phyloP scores from a whole-genome alignment of 2,329 filamentous ascomycete genomes.

The Nemania abortiva region DNA sequence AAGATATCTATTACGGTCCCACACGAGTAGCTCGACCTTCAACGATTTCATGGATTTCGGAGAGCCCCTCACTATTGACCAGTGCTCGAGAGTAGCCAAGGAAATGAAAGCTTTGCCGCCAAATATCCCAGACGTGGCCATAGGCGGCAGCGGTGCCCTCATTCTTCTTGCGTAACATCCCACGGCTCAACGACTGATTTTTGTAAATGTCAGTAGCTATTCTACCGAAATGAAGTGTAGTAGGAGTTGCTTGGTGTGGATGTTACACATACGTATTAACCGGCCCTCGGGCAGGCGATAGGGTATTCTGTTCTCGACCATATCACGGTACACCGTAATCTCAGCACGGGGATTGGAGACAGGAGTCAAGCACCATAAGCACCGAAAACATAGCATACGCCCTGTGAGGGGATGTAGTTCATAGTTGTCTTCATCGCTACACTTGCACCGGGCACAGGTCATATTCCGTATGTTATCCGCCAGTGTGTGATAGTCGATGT shows the following conservation, averaged over 20 bases:
- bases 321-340: not conserved
- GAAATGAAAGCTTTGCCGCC: too few relatives aligned
- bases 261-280: conserved; percentile 19
- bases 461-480: not conserved
- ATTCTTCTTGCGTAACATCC: too few relatives aligned
- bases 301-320: not conserved
- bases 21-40: too few relatives aligned
- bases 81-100: too few relatives aligned
- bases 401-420: conserved; percentile 4
- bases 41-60: too few relatives aligned
- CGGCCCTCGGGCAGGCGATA: conserved; percentile 24
- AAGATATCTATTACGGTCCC: too few relatives aligned
- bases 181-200: not conserved
- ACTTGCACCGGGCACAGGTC: not conserved
- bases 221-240: not conserved
- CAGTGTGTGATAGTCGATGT: conserved; percentile 12
- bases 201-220: not conserved
- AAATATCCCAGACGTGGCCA: too few relatives aligned
- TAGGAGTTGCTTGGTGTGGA: not conserved
- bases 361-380: too few relatives aligned
- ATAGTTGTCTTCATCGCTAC: not conserved
- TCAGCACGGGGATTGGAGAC: too few relatives aligned
- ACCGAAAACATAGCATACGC: too few relatives aligned
- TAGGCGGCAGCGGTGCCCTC: too few relatives aligned
- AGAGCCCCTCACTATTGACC: too few relatives aligned